Evolutionary conservation across 768 basidiomycete genomes (phyloP).

Genomic region (Mycena chlorophos): DNA sequence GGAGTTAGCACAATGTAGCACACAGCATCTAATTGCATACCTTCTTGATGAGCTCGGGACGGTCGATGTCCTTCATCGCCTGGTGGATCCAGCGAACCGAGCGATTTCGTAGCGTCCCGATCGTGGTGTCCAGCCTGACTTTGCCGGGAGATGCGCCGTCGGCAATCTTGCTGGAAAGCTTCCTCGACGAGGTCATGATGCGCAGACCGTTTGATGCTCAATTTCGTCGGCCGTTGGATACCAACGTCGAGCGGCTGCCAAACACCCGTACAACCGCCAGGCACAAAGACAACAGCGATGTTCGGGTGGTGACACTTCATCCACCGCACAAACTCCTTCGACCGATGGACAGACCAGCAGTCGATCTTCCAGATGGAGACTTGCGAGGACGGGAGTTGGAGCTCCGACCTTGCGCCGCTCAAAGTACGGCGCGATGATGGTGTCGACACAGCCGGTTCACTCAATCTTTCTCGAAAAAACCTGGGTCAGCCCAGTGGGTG

Average conservation of each 20-base stretch:
- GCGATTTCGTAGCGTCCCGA: constrained; percentile 27
- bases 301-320: constrained; percentile 31
- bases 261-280: constrained; percentile 34
- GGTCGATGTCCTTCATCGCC: constrained; percentile 27
- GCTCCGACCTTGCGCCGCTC: constrained; percentile 10
- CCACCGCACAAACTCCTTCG: constrained; percentile 35
- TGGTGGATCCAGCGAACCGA: constrained; percentile 31
- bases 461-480: too few species aligned
- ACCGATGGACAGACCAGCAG: constrained; percentile 38
- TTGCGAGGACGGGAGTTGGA: constrained; percentile 24
- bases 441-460: too few species aligned
- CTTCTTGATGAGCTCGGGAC: constrained; percentile 29
- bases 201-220: constrained; percentile 18
- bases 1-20: neutral
- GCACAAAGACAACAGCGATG: constrained; percentile 33
- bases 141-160: neutral
- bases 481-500: too few species aligned
- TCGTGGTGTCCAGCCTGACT: constrained; percentile 24
- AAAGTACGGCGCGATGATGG: constrained; percentile 35
- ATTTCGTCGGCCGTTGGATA: constrained; percentile 33
- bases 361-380: constrained; percentile 34
- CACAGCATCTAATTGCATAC: constrained; percentile 17
- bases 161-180: constrained; percentile 17
- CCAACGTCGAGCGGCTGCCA: constrained; percentile 34
- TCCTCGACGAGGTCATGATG: constrained; percentile 32